Evolutionary conservation across 1,284 basidiomycete species (phyloP).

Genomic region (Ceratobasidium sp.): DNA sequence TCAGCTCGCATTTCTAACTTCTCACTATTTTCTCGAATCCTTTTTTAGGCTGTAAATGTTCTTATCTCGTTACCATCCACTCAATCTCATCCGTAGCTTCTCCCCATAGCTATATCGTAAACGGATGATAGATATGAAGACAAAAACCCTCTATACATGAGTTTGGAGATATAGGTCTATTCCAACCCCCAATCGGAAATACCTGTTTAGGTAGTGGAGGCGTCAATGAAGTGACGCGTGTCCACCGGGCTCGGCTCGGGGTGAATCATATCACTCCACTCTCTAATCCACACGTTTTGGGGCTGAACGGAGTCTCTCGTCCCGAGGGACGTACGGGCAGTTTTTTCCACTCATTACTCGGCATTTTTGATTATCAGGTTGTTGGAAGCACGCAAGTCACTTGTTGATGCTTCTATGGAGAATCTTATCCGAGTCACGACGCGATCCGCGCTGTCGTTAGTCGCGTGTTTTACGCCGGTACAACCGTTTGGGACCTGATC

Average conservation of each 20-base stretch:
- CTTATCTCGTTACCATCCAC: too few relatives aligned
- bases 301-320: background rate
- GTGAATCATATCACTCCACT: background rate
- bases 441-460: background rate
- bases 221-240: background rate
- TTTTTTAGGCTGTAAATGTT: too few relatives aligned
- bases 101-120: too few relatives aligned
- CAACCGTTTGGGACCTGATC: background rate
- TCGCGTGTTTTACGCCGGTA: background rate
- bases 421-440: background rate
- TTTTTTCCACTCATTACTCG: background rate
- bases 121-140: too few relatives aligned
- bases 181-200: too few relatives aligned
- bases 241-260: background rate
- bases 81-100: too few relatives aligned
- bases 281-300: background rate
- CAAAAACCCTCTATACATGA: too few relatives aligned
- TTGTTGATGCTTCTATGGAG: background rate
- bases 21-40: too few relatives aligned
- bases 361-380: background rate
- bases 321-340: background rate
- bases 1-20: too few relatives aligned
- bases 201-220: background rate
- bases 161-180: too few relatives aligned
- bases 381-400: background rate